Base-by-base conservation (phyloP, 2,329 filamentous ascomycete genomes). In the Aspergillus costaricaensis region DNA sequence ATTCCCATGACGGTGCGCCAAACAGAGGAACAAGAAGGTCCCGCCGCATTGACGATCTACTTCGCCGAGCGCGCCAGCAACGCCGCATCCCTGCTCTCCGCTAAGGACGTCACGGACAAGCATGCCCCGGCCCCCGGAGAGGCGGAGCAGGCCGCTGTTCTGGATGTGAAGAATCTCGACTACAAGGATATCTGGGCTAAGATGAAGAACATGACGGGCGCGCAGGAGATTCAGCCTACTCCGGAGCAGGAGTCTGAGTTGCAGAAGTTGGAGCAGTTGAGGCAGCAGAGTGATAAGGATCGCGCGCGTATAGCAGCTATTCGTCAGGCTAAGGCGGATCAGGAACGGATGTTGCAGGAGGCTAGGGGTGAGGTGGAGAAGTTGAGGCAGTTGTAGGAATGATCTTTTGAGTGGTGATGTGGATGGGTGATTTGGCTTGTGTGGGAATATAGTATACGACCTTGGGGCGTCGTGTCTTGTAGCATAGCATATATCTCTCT, bases 1-100 rank as follows among this genome's bases (percentile, higher is more conserved):
- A 77, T 97, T 49, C 86, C 89, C 47, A 96, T 98, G 85, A 88
- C 91, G 61, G 86, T 96, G 69, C 88, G 89, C 76, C 89, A 91
- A 61, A 88, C 85, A 64, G 70, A 75, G 39, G 78, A 88, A 48
- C 82, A 86, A 67, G 75, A 72, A 21, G 72, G 68, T 3, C 74
- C 74, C 47, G 71, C 77, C 30, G 70, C 72, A 39, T 67, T 80
- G 66, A 77, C 76, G 56, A 72, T 80, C 63, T 80, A 79, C 63
- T 81, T 79, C 60, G 72, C 74, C 49, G 73, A 73, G 61, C 59
- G 68, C 23, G 59, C 72, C 48, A 69, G 68, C 62, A 72, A 68
- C 12, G 69, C 70, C 6, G 70, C 72, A 27, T 62, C 70, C 41
- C 53, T 72, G 63, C 65, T 67, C 57, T 58, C 66, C 50, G 49